Percentiles rank a stretch among this genome's conserved stretches.
phyloP scores from a whole-genome alignment of 768 basidiomycete genomes.

The Termitomyces sp. region DNA sequence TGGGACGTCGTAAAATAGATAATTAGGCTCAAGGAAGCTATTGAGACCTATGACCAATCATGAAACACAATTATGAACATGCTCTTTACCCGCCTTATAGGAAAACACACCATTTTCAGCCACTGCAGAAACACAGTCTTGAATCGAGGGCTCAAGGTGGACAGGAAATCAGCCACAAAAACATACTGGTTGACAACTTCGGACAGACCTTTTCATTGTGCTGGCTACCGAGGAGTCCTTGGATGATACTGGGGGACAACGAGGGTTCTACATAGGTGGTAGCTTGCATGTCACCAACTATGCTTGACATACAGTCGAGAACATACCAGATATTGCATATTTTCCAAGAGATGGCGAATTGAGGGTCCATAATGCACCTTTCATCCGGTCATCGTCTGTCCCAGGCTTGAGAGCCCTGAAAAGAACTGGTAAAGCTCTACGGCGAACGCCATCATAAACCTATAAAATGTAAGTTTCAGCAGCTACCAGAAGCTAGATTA shows the following conservation, averaged over 20 bases:
- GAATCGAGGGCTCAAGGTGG: slow-evolving; percentile 61
- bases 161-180: not conserved
- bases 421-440: slow-evolving; percentile 57
- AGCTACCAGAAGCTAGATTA: not conserved
- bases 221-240: slow-evolving; percentile 67
- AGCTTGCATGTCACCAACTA: not conserved
- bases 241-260: slow-evolving; percentile 53
- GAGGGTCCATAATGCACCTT: slow-evolving; percentile 82
- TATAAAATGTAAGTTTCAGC: slow-evolving; percentile 19
- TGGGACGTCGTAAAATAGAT: slow-evolving; percentile 50
- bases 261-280: slow-evolving; percentile 51
- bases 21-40: slow-evolving; percentile 60
- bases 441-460: slow-evolving; percentile 68
- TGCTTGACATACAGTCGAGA: not conserved
- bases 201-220: slow-evolving; percentile 73
- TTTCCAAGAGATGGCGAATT: slow-evolving; percentile 62
- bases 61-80: not conserved
- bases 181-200: not conserved
- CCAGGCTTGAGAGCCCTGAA: slow-evolving; percentile 60
- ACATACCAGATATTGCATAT: slow-evolving; percentile 46
- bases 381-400: slow-evolving; percentile 86
- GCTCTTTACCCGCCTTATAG: not conserved
- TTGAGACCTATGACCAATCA: slow-evolving; percentile 43
- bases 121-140: slow-evolving; percentile 62
- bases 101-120: slow-evolving; percentile 54